Evolutionary conservation across 2,329 filamentous ascomycete genomes (phyloP).

Genomic region (Magnaporthiopsis incrustans): DNA sequence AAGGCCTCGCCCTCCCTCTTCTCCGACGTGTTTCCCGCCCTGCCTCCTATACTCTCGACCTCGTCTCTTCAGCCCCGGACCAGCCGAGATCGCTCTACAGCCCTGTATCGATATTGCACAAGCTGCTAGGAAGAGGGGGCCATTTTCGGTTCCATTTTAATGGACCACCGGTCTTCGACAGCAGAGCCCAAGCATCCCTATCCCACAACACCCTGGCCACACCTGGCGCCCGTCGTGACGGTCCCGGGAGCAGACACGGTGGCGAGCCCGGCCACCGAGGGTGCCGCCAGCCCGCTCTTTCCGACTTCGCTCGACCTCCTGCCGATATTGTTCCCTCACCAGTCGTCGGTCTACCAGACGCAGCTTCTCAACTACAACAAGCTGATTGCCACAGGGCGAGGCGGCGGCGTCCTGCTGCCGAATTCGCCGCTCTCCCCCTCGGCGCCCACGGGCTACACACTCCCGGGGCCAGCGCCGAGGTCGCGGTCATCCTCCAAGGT

Average conservation of each 20-base stretch:
- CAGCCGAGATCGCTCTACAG: neutral
- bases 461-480: slow-evolving; percentile 45
- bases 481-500: slow-evolving; percentile 53
- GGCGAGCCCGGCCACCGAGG: slow-evolving; percentile 16
- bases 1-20: neutral
- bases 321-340: slow-evolving; percentile 51
- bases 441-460: slow-evolving; percentile 40
- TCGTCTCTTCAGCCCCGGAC: neutral
- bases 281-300: neutral
- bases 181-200: slow-evolving; percentile 42
- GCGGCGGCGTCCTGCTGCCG: slow-evolving; percentile 49
- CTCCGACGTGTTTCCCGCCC: neutral
- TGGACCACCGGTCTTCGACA: slow-evolving; percentile 42
- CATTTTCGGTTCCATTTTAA: slow-evolving; percentile 25
- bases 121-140: slow-evolving; percentile 1
- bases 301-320: slow-evolving; percentile 38
- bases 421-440: slow-evolving; percentile 46
- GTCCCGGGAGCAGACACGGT: slow-evolving; percentile 14
- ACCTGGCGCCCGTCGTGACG: slow-evolving; percentile 11
- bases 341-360: slow-evolving; percentile 51
- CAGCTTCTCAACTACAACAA: slow-evolving; percentile 59
- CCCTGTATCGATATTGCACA: neutral
- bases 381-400: slow-evolving; percentile 50
- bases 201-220: slow-evolving; percentile 30
- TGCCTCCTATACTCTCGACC: neutral